Conservation (phyloP, 768 basidiomycete genomes). For the Tubosaeta brunneosetosa region DNA sequence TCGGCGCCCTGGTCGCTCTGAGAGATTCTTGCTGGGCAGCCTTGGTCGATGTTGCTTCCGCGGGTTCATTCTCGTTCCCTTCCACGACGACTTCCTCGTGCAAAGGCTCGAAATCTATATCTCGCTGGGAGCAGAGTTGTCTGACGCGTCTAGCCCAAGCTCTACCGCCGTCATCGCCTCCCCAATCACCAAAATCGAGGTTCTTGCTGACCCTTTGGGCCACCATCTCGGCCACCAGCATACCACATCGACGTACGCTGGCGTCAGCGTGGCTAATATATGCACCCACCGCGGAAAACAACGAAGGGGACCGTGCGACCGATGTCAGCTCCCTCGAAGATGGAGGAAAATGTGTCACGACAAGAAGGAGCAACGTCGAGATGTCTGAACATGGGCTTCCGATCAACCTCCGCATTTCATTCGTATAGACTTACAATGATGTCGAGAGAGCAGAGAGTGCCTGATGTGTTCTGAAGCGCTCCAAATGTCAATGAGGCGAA, state of each 20-base stretch:
- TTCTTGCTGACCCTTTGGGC: conserved; percentile 59
- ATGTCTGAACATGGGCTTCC: conserved; percentile 47
- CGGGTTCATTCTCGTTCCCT: conserved; percentile 6
- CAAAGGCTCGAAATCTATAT: conserved; percentile 43
- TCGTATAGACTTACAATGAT: conserved; percentile 58
- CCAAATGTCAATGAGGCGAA: conserved; percentile 61
- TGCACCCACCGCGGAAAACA: conserved; percentile 63
- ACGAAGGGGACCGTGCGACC: conserved; percentile 50
- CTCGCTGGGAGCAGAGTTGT: conserved; percentile 43
- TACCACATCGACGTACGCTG: conserved; percentile 79
- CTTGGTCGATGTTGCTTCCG: conserved; percentile 4
- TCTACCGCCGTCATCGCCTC: conserved; percentile 63
- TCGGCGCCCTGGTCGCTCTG: conserved; percentile 1
- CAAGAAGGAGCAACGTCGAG: conserved; percentile 65
- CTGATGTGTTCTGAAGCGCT: conserved; percentile 71
- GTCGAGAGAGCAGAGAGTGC: conserved; percentile 68
- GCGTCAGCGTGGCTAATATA: conserved; percentile 79
- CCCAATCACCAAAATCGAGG: conserved; percentile 82
- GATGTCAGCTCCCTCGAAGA: conserved; percentile 42
- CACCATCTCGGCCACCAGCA: conserved; percentile 84
- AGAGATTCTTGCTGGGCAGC: background rate
- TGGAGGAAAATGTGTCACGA: conserved; percentile 55
- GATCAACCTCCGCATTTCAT: background rate
- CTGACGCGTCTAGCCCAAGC: conserved; percentile 63
- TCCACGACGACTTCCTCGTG: conserved; percentile 9